Evolutionary conservation across 1,139 yeast genomes (phyloP), one percentile per base, ranked within the genome.

Genomic region (Blastobotrys petasosporus): DNA sequence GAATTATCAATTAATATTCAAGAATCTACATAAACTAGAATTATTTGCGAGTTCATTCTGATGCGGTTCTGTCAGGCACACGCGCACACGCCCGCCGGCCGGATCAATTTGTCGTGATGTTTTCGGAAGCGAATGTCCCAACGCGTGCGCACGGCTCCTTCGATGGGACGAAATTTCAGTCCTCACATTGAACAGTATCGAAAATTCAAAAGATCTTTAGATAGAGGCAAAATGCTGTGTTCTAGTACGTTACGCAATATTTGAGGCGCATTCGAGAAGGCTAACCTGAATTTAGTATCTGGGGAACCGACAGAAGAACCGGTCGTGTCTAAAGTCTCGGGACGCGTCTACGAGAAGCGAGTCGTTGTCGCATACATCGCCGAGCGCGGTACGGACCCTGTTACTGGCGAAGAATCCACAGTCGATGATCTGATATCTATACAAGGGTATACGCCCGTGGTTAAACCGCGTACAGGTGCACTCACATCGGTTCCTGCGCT

Each of bases 401-500:
- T 88, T 32, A 74, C 75, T 13, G 78, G 82, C 51, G 81, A 82
- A 43, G 77, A 81, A 2, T 64, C 88, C 51, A 56, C 72, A 0
- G 58, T 62, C 1, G 80, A 77, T 1, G 95, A 88, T 23, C 68
- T 88, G 23, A 69, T 86, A 11, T 63, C 70, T 4, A 63, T 85
- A 23, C 37, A 35, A 16, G 43, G 13, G 6, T 17, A 30, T 16
- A 37, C 25, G 7, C 41, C 29, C 17, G 39, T 39, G 23, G 39
- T 41, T 16, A 66, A 66, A 12, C 80, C 84, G 2, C 67, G 70
- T 37, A 76, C 76, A 11, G 73, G 84, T 0, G 64, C 71, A 0
- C 65, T 74, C 49, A 76, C 80, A 17, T 85, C 95, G 3, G 85
- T 90, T 32, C 98, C 98, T 0, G 71, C 85, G 8, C 65, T 90